phyloP scores from a whole-genome alignment of 768 basidiomycete genomes.

The Clitopilus hobsonii region DNA sequence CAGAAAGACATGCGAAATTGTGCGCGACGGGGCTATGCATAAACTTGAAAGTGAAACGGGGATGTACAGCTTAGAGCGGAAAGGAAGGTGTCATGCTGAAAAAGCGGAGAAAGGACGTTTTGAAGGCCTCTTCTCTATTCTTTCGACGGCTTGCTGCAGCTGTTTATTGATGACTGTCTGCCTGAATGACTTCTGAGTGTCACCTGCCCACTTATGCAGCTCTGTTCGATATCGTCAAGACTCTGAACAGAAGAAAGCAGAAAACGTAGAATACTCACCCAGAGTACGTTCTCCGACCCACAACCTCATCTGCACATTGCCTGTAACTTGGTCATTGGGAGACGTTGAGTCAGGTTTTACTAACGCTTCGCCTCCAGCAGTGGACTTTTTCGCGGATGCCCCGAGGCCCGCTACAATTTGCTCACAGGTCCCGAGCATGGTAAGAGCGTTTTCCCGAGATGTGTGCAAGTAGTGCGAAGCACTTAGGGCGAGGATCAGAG shows the following conservation, averaged over 20 bases:
- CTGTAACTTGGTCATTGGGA: constrained; percentile 27
- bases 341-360: no score
- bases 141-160: constrained; percentile 5
- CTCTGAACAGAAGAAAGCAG: constrained; percentile 1
- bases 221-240: no score
- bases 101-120: not conserved
- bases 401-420: constrained; percentile 71
- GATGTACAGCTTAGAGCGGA: no score
- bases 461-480: constrained; percentile 72
- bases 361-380: no score
- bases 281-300: constrained; percentile 72
- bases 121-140: not conserved
- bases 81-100: not conserved
- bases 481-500: constrained; percentile 61
- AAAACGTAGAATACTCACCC: constrained; percentile 35
- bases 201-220: constrained; percentile 52
- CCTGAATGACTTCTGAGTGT: constrained; percentile 39
- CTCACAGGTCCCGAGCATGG: constrained; percentile 63
- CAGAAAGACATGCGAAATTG: no score
- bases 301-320: constrained; percentile 60
- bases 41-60: no score
- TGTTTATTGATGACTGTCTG: constrained; percentile 40
- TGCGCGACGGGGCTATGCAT: no score
- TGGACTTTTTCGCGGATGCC: constrained; percentile 20
- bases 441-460: constrained; percentile 59